Base-by-base conservation (phyloP, 495 filamentous ascomycete genomes). In the Hapsidospora chrysogenum region DNA sequence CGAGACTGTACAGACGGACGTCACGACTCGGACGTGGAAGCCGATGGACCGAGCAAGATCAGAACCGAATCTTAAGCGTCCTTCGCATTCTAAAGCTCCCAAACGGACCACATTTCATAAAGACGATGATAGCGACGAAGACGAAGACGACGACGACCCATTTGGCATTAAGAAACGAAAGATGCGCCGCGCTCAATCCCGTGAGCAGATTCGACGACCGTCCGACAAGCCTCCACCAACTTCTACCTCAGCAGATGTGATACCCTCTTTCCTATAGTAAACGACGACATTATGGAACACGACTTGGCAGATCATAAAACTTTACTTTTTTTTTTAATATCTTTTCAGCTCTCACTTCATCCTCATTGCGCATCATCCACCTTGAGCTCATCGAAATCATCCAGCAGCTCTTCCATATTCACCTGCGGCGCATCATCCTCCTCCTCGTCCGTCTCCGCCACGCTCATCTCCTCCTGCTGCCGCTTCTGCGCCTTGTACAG, bases 371-470 rank as follows among this genome's bases (percentile, higher is more conserved):
- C 31, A 26, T 78, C 76, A 22, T 72, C 50, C 47, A 86, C 74
- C 22, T 66, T 71, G 46, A 86, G 53, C 42, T 84, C 81, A 42
- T 87, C 81, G 64, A 92, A 86, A 54, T 89, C 84, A 58, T 92
- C 84, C 41, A 92, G 65, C 45, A 92, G 48, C 53, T 92, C 80
- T 17, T 89, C 74, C 74, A 92, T 74, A 48, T 71, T 66, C 47
- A 92, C 76, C 53, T 76, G 64, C 8, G 84, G 84, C 19, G 66
- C 79, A 19, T 76, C 78, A n/a, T 76, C 80, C 15, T 61, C 70
- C 17, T 68, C 80, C 33, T 69, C 68, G 45, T 83, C 78, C 30
- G 68, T 74, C 42, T 75, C 75, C 27, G 64, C 78, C 54, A 65
- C 74, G 40, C 57, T 71, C 56, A 66, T 66, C 41, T 60, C 64